Percentiles rank a stretch among this genome's conserved stretches.
phyloP scores from a whole-genome alignment of 768 basidiomycete species.

The Rhodosporidiobolus sp. region DNA sequence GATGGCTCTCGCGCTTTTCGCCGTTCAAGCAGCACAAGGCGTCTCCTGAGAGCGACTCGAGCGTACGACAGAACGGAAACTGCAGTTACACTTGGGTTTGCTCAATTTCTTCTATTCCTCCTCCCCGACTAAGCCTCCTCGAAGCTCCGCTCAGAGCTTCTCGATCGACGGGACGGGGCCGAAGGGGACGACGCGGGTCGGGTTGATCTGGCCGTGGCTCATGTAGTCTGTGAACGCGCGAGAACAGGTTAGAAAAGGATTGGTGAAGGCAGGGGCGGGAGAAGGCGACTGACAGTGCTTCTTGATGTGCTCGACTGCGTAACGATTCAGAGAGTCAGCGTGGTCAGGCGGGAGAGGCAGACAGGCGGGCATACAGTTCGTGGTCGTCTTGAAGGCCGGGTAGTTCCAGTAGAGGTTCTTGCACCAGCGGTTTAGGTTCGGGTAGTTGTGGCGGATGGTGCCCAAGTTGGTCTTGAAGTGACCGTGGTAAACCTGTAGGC shows the following conservation, averaged over 20 bases:
- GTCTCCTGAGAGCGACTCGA: too few relatives aligned
- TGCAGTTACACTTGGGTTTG: too few relatives aligned
- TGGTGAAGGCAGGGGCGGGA: neutral
- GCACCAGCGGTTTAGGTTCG: conserved; percentile 61
- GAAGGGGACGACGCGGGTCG: conserved; percentile 27
- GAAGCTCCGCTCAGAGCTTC: conserved; percentile 2
- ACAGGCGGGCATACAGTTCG: conserved; percentile 58
- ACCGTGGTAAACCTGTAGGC: conserved; percentile 64
- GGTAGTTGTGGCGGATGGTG: conserved; percentile 80
- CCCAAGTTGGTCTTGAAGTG: conserved; percentile 94
- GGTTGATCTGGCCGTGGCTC: conserved; percentile 34
- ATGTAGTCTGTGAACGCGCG: conserved; percentile 2
- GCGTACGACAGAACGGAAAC: too few relatives aligned
- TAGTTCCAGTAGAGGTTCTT: conserved; percentile 87
- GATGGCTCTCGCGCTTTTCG: too few relatives aligned
- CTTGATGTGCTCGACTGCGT: conserved; percentile 66
- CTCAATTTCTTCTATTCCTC: neutral
- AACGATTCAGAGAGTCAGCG: too few relatives aligned
- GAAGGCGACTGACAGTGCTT: neutral
- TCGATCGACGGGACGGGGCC: conserved; percentile 19
- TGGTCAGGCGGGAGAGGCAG: too few relatives aligned
- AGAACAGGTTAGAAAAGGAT: neutral
- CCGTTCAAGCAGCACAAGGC: too few relatives aligned
- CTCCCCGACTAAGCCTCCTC: neutral
- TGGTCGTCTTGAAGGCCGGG: conserved; percentile 78